Evolutionary conservation across 352 stramenopile genomes (phyloP).

Genomic region (Phytophthora citricola): DNA sequence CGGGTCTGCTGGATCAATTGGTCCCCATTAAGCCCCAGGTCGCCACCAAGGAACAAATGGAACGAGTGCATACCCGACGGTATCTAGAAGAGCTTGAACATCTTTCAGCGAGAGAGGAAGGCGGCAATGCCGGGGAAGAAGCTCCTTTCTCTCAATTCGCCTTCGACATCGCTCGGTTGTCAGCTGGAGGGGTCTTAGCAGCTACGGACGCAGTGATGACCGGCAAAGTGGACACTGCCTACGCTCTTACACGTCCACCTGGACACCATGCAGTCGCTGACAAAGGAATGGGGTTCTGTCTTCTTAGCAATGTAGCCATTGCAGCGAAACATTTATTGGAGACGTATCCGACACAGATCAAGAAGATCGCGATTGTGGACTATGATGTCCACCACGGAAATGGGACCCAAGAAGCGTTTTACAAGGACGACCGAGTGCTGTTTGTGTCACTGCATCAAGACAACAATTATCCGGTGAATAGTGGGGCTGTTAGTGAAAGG

Average conservation of each 20-base stretch:
- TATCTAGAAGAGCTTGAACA: slow-evolving; percentile 67
- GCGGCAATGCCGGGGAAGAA: slow-evolving; percentile 76
- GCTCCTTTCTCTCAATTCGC: slow-evolving; percentile 74
- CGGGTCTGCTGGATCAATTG: slow-evolving; percentile 57
- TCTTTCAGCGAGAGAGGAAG: slow-evolving; percentile 59
- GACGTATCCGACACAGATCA: slow-evolving; percentile 72
- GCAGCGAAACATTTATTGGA: slow-evolving; percentile 55
- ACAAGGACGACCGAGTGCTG: slow-evolving; percentile 74
- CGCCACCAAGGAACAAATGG: slow-evolving; percentile 58
- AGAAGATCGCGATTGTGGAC: slow-evolving; percentile 94
- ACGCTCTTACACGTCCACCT: slow-evolving; percentile 72
- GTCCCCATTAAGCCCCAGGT: slow-evolving; percentile 46
- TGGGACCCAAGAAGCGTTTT: slow-evolving; percentile 93
- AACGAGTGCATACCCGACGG: slow-evolving; percentile 54
- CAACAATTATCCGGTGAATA: slow-evolving; percentile 83
- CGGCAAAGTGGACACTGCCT: slow-evolving; percentile 49
- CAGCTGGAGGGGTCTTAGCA: slow-evolving; percentile 65
- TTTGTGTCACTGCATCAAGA: slow-evolving; percentile 85
- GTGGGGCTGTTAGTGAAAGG: slow-evolving; percentile 49
- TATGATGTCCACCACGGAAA: slow-evolving; percentile 97
- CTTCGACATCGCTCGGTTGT: slow-evolving; percentile 80
- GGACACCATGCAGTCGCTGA: slow-evolving; percentile 71
- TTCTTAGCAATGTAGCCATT: slow-evolving; percentile 81
- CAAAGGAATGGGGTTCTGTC: slow-evolving; percentile 73
- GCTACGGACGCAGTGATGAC: slow-evolving; percentile 67